Base-by-base conservation (phyloP, 441 rosid species). In the Macaranga tanarius region DNA sequence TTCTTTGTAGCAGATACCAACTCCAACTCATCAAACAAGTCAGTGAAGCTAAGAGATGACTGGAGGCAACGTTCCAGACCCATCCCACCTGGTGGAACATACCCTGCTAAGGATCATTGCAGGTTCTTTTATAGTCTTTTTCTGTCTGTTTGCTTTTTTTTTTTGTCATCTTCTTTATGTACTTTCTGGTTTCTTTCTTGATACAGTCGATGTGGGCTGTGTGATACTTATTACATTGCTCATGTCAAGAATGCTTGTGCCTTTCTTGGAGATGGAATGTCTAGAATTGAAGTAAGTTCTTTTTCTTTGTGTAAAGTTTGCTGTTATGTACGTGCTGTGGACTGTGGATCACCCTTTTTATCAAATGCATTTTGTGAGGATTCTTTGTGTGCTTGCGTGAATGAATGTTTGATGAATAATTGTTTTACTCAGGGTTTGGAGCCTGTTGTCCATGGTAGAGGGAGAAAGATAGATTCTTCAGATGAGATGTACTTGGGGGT, bases 41-140 rank as follows among this genome's bases (percentile, higher is more conserved):
- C 86, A 28, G 80, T 77, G 82, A 90, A 87, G 77, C 78, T 88
- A 63, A 85, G 97, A 80, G 87, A 89, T 13, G 97, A 88, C 79
- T 94, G 98, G 98, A 89, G 96, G 71, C 74, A 89, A 67, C 90
- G 92, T 19, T 90, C 98, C 74, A 90, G 64, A 73, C 95, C 98
- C 65, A 87, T 94, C 65, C 92, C 97, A 38, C 89, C 90, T 0
- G 96, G 98, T 42, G 89, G 96, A 38, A 90, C 87, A 25, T 94
- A 94, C 77, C 98, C 98, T 20, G 98, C 98, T 25, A 94, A 94
- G 82, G 98, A 94, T 44, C 91, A 94, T 64, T 94, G 97, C 98
- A 92, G 98, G 98, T 88, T 34, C 13, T 13, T 16, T 51, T 16
- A n/a, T 72, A 40, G 10, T 67, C 64, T 23, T 55, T 3, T 34